Percentiles rank a stretch among this genome's conserved stretches.
Conservation (phyloP, 371 early-diverging fungal genomes). For the Circinella umbellata region DNA sequence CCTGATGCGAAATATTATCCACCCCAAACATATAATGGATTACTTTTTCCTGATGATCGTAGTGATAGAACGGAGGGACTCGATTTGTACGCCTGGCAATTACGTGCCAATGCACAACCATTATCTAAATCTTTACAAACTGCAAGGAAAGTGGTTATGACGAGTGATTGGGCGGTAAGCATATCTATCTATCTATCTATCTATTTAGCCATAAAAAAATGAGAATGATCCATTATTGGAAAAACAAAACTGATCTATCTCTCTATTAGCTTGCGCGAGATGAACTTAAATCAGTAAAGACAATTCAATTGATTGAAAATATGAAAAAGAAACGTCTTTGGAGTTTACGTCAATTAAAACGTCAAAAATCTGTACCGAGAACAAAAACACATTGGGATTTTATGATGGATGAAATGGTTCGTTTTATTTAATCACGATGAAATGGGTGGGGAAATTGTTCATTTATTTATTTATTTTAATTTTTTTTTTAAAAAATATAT, state of each 20-base stretch:
- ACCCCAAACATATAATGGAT: constrained; percentile 49
- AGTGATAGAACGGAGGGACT: constrained; percentile 44
- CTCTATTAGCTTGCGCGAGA: constrained; percentile 73
- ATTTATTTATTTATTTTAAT: background rate
- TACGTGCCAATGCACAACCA: constrained; percentile 74
- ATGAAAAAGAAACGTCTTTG: constrained; percentile 79
- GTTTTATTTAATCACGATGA: background rate
- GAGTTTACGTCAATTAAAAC: constrained; percentile 83
- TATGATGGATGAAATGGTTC: constrained; percentile 86
- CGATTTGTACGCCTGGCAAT: constrained; percentile 77
- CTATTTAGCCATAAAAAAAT: no score
- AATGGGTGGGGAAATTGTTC: background rate
- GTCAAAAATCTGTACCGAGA: constrained; percentile 71
- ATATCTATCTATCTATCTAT: background rate
- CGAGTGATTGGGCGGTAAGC: constrained; percentile 82
- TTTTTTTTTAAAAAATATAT: background rate
- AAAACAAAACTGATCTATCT: background rate
- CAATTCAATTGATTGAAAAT: constrained; percentile 78
- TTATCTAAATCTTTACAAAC: constrained; percentile 69
- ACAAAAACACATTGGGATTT: constrained; percentile 90
- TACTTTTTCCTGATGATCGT: constrained; percentile 37
- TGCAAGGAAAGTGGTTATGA: constrained; percentile 76
- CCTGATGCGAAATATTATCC: constrained; percentile 40
- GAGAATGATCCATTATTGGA: background rate
- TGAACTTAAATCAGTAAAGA: constrained; percentile 77